Base-by-base conservation (phyloP, 371 early-diverging fungal species). In the Blastocladiella emersonii region DNA sequence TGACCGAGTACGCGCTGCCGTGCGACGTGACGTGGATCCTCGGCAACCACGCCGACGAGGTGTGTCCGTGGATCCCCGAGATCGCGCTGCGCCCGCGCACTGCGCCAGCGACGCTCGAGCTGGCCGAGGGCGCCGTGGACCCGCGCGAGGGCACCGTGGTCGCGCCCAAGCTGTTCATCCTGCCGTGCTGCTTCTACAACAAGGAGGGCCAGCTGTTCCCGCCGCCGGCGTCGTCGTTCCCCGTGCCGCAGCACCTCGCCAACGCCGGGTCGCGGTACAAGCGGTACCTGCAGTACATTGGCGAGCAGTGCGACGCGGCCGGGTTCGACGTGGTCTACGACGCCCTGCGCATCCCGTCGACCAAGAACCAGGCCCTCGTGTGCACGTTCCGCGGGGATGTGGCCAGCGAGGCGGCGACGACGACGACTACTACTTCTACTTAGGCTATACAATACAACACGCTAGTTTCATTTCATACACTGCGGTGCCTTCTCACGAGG, bases 21-120 rank as follows among this genome's bases (percentile, higher is more conserved):
- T 10, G 30, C 8, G 48, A 27, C 25, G 59, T 59, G 7, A 43
- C 37, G 5, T 93, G 92, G 91, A 70, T 93, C 25, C 86, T 93
- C 61, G 93, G 92, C 3, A 92, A 93, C 72, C 93, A 93, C 68
- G 86, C 92, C 17, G 93, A 92, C 69, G 92, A 93, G 69, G 74
- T 93, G 51, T 88, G 88, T 15, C 87, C 89, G 41, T 93, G 93
- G 92, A 67, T 72, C 13, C 67, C 72, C 39, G 3, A 77, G 77
- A 55, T 84, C 87, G 45, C 73, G 76, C 39, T 73, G 71, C 34
- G 62, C 72, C 63, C 72, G 83, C n/a, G 21, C 10, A n/a, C n/a
- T n/a, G 34, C 34, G 23, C 15, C 34, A 4, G 19, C 25, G 35
- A 15, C 6, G 3, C 55, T 43, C 56, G 25, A 27, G 7, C 12